Conservation (phyloP, 441 rosid genomes). For the Adansonia gregorii region DNA sequence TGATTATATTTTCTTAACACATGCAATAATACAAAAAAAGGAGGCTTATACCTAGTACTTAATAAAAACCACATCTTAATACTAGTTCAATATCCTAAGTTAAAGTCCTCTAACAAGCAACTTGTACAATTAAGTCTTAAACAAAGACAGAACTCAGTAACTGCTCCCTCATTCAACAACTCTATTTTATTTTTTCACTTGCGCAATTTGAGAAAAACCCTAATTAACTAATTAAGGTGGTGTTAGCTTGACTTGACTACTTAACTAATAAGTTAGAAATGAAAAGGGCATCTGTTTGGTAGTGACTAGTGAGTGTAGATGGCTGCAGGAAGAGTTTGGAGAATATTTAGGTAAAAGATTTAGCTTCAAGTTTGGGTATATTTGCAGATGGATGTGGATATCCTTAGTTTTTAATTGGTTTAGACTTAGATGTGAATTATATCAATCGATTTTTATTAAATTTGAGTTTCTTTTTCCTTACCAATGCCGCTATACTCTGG, state of each 20-base stretch:
- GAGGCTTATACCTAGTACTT: neutral
- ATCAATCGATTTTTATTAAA: too few relatives aligned
- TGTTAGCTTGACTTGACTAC: neutral
- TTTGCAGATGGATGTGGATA: conserved; percentile 31
- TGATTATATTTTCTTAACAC: neutral
- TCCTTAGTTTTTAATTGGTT: too few relatives aligned
- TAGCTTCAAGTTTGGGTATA: neutral
- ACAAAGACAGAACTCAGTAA: neutral
- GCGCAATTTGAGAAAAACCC: neutral
- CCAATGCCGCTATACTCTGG: too few relatives aligned
- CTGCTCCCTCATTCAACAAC: neutral
- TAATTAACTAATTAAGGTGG: neutral
- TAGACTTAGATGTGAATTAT: too few relatives aligned
- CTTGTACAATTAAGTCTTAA: neutral
- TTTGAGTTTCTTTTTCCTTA: too few relatives aligned
- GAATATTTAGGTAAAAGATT: conserved; percentile 14
- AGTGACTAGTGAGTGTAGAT: neutral
- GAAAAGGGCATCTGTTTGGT: conserved; percentile 5
- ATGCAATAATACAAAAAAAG: neutral
- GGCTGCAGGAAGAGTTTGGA: conserved; percentile 2
- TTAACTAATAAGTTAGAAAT: neutral
- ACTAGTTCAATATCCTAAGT: too few relatives aligned
- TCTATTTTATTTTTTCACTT: neutral
- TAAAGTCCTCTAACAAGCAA: neutral
- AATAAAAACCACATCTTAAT: too few relatives aligned